Conservation (phyloP, 208 protist genomes). For the Crithidia fasciculata region DNA sequence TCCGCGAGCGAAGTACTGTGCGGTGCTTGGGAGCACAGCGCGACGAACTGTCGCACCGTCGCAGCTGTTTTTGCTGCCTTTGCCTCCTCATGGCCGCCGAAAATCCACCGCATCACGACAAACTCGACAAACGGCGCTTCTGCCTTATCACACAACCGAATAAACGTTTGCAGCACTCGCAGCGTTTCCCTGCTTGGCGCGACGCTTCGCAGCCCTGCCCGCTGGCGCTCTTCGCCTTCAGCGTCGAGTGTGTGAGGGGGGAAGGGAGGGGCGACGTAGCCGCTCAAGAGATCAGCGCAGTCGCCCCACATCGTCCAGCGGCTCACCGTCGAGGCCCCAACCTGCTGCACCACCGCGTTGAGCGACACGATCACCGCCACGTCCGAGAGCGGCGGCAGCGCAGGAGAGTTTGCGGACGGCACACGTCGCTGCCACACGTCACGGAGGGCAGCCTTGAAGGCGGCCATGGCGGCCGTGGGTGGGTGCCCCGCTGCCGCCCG, state of each 20-base stretch:
- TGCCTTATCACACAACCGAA: constrained; percentile 60
- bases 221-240: not conserved
- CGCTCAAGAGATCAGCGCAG: constrained; percentile 47
- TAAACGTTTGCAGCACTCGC: constrained; percentile 42
- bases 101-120: constrained; percentile 55
- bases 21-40: not conserved
- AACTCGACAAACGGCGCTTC: constrained; percentile 57
- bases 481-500: constrained; percentile 3
- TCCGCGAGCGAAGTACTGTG: not conserved
- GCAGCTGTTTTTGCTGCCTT: not conserved
- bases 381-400: not conserved
- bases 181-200: constrained; percentile 41
- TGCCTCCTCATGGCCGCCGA: not conserved
- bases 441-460: constrained; percentile 21
- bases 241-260: constrained; percentile 4
- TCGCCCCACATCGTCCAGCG: constrained; percentile 70
- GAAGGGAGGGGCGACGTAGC: constrained; percentile 38
- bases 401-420: not conserved
- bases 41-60: not conserved
- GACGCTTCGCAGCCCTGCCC: not conserved
- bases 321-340: constrained; percentile 39
- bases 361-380: constrained; percentile 34
- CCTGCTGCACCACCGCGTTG: constrained; percentile 63
- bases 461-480: constrained; percentile 30
- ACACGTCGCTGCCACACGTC: constrained; percentile 4